Evolutionary conservation across 2,329 filamentous ascomycete genomes (phyloP).

Genomic region (Colletotrichum liaoningense): DNA sequence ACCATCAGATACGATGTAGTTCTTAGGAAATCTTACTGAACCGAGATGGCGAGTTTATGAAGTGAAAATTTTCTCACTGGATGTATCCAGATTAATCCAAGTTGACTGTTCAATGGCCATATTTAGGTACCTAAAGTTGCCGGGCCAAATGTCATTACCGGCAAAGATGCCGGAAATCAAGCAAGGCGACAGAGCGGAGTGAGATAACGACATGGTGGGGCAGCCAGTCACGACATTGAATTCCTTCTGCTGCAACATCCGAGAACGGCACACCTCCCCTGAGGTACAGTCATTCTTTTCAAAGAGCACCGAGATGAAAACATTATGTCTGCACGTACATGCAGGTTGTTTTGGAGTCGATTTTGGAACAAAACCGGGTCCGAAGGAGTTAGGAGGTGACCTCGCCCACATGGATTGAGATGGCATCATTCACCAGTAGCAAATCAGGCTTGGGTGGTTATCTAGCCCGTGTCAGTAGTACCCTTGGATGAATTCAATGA

Average conservation of each 20-base stretch:
- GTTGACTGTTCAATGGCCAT: neutral
- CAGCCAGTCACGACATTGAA: conserved; percentile 15
- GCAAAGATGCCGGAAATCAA: conserved; percentile 6
- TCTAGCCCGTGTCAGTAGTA: neutral
- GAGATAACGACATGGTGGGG: conserved; percentile 30
- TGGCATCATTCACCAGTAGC: conserved; percentile 4
- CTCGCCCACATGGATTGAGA: neutral
- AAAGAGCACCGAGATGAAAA: too few species aligned
- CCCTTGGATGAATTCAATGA: neutral
- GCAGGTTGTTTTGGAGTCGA: neutral
- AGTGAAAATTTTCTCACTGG: too few species aligned
- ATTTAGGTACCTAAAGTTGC: neutral
- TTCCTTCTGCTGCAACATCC: neutral
- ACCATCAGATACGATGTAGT: too few species aligned
- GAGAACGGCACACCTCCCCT: neutral
- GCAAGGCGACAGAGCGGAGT: conserved; percentile 26
- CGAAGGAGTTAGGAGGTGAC: neutral
- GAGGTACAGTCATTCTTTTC: neutral
- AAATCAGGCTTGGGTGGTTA: neutral
- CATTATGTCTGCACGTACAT: too few species aligned
- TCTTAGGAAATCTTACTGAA: neutral
- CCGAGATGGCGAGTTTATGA: neutral
- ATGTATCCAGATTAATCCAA: neutral
- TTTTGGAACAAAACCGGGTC: neutral
- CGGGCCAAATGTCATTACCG: neutral